Conservation (phyloP, 768 basidiomycete species). For the Panellus pusillus region DNA sequence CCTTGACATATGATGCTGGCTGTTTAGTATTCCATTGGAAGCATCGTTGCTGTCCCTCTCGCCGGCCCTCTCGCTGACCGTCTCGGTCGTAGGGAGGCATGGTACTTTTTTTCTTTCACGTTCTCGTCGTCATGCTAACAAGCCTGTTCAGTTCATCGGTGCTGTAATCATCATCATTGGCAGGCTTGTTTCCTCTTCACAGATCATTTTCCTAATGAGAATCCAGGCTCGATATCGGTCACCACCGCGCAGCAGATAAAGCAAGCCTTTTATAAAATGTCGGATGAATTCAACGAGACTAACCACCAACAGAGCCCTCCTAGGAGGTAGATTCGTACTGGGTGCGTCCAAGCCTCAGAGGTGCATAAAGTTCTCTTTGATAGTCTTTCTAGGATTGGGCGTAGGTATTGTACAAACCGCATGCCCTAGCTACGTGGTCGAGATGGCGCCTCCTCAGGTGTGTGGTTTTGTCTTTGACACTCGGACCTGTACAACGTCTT, state of each 20-base stretch:
- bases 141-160: conserved; percentile 11
- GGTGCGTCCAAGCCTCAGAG: conserved; percentile 1
- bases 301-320: not conserved
- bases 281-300: too few species aligned
- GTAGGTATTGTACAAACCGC: conserved; percentile 22
- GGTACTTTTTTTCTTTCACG: conserved; percentile 1
- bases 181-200: not conserved
- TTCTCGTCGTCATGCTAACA: not conserved
- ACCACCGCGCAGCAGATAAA: conserved; percentile 13
- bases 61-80: conserved; percentile 19
- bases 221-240: conserved; percentile 9
- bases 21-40: conserved; percentile 15
- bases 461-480: not conserved
- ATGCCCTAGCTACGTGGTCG: conserved; percentile 13
- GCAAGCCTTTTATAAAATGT: too few species aligned
- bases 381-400: conserved; percentile 7
- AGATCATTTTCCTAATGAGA: not conserved
- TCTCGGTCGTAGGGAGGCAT: conserved; percentile 17
- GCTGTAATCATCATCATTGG: conserved; percentile 17
- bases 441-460: conserved; percentile 21
- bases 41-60: conserved; percentile 18
- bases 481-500: not conserved
- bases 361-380: not conserved
- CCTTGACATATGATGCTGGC: not conserved
- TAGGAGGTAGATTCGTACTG: conserved; percentile 18